phyloP scores from a whole-genome alignment of 1,284 basidiomycete species.

The Cryptococcus sp. region DNA sequence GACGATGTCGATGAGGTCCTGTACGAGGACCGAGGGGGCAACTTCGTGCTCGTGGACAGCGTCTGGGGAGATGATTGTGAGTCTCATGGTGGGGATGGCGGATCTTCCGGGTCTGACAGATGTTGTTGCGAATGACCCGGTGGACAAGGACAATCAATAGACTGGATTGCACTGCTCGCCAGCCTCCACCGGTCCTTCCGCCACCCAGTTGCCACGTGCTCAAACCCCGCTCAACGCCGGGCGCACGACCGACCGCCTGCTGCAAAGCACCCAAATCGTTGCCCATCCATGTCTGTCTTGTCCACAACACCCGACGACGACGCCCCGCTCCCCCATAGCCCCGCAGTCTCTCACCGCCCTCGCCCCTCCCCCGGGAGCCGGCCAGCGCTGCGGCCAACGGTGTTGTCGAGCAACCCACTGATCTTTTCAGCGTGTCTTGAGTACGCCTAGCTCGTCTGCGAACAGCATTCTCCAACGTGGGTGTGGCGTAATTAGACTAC shows the following conservation, averaged over 20 bases:
- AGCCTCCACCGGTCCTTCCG: background rate
- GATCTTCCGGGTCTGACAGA: background rate
- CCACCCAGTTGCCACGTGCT: background rate
- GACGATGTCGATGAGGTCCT: conserved; percentile 81
- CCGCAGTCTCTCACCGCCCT: conserved; percentile 3
- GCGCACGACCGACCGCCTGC: no score
- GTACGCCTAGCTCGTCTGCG: conserved; percentile 5
- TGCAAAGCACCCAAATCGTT: no score
- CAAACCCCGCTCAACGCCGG: no score
- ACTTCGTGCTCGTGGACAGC: conserved; percentile 74
- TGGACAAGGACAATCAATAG: background rate
- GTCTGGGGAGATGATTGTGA: conserved; percentile 77
- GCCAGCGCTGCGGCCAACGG: background rate
- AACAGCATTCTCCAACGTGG: background rate
- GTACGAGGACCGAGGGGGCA: conserved; percentile 78
- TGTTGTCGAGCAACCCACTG: background rate
- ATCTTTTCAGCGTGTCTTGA: conserved; percentile 2
- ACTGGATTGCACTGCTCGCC: background rate
- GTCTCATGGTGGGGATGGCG: conserved; percentile 57
- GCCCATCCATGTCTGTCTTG: no score
- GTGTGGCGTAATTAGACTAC: conserved; percentile 5
- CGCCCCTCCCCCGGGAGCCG: background rate
- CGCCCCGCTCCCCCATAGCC: conserved; percentile 2
- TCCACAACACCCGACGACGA: conserved; percentile 6
- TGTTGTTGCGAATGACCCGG: background rate